Evolutionary conservation across 805 yeast species (phyloP), one percentile per base, ranked within the genome.

Genomic region (Metschnikowia colocasiae): DNA sequence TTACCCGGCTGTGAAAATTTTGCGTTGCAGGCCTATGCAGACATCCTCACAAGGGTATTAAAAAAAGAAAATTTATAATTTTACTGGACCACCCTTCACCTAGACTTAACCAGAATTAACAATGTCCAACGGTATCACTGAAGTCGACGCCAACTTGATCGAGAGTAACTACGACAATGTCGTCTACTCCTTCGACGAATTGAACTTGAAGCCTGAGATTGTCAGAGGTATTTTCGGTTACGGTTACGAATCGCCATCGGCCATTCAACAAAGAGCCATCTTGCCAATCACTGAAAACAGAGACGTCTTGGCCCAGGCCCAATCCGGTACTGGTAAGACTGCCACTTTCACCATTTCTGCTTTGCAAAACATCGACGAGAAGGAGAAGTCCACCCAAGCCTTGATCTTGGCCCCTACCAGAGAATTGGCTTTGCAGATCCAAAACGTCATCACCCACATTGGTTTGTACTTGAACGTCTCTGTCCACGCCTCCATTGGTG

Each of bases 401-500:
- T 79, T 94, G 65, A 89, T 94, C 58, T 79, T 94, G 66, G 96
- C 94, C 22, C 99, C 99, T 59, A 94, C 99, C 12, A 87, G 99
- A 79, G 99, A 94, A 69, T 80, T 94, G 69, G 98, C 98, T 42
- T 76, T 83, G 59, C 99, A 94, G 79, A 94, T 94, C 68, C 96
- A 89, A 74, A 87, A 84, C 67, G 99, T 94, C 59, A 88, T 92
- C 45, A 77, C 83, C 65, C 86, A 91, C 59, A 79, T 94, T 59
- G 97, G 98, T 56, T 82, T 82, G 70, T 88, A 87, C 78, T 82
- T 94, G 85, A 84, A 88, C 63, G 80, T 92, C 52, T 82, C 85
- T 55, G 91, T 94, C 61, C 97, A 94, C 68, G 97, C 98, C 46
- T 92, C 96, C 72, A 88, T 94, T 63, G 99, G 99, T 71, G 99